phyloP scores from a whole-genome alignment of 352 stramenopile genomes.

The Peronospora tabacina region DNA sequence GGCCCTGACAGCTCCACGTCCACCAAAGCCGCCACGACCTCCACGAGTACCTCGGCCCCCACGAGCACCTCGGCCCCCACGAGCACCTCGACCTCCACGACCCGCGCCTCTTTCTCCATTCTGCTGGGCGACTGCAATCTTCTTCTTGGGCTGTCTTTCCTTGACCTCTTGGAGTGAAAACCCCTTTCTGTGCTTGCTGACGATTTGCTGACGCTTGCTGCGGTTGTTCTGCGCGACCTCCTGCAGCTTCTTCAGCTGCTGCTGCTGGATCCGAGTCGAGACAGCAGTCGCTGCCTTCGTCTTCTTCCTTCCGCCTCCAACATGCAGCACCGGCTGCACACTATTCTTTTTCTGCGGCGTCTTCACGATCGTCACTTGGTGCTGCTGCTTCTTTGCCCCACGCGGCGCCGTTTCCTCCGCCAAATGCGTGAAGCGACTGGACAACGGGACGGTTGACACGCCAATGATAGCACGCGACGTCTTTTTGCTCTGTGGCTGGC shows the following conservation, averaged over 20 bases:
- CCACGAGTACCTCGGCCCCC: constrained; percentile 17
- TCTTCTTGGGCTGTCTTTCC: constrained; percentile 17
- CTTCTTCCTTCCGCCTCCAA: constrained; percentile 22
- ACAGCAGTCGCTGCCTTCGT: constrained; percentile 4
- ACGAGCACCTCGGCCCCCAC: constrained; percentile 13
- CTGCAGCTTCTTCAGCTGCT: constrained; percentile 63
- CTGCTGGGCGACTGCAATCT: constrained; percentile 24
- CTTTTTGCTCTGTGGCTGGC: constrained; percentile 44
- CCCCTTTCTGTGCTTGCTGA: constrained; percentile 67
- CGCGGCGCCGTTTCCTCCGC: constrained; percentile 35
- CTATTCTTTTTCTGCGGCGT: constrained; percentile 26
- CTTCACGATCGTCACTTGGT: constrained; percentile 36
- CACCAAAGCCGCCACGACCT: constrained; percentile 27
- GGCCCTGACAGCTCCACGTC: constrained; percentile 30
- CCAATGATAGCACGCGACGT: constrained; percentile 39
- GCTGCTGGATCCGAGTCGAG: constrained; percentile 30
- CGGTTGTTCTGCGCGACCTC: constrained; percentile 55
- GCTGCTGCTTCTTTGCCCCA: constrained; percentile 23
- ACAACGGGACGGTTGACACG: constrained; percentile 59
- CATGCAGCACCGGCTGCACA: constrained; percentile 18
- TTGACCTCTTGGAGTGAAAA: constrained; percentile 32
- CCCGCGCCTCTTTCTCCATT: constrained; percentile 25
- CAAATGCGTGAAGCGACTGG: constrained; percentile 65
- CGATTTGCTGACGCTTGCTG: constrained; percentile 63
- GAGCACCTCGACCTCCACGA: constrained; percentile 9